Base-by-base conservation (phyloP, 2,329 filamentous ascomycete genomes). In the Cercospora nicotianae region DNA sequence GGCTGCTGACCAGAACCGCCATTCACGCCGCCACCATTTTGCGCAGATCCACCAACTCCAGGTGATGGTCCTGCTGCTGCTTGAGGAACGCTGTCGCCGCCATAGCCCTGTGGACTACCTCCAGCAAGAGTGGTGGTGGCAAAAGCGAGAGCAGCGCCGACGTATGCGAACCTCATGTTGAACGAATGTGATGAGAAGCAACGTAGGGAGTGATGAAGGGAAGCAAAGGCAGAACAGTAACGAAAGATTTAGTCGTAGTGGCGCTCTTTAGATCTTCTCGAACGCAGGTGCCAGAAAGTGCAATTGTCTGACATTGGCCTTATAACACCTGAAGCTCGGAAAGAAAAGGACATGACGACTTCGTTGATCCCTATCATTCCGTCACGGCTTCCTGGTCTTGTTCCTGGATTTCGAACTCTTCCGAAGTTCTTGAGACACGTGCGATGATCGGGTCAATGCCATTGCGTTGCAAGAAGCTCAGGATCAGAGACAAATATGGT, bases 111-210 rank as follows among this genome's bases (percentile, higher is more conserved):
- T 5, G 53, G 65, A 31, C 16, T 36, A 13, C 31, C 30, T 13
- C 18, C 60, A 10, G 60, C 65, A 16, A 53, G 18, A 7, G 55
- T 36, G n/a, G 60, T 60, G 5, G 60, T 53, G 26, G 57, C 55
- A 5, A 64, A 53, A 5, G 53, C 60, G 0, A 67, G 23, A 20
- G 67, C 67, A 26, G 59, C 61, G 18, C 26, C 42, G 39, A 61
- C 42, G 45, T 45, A 20, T 48, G 64, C 51, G 60, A 64, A 64
- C 20, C 60, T 67, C 65, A 69, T 69, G 28, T 63, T 61, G 57
- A 33, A 16, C 6, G 23, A 42, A 20, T 55, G 13, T 23, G 10
- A 26, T 55, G 23, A 12, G 4, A 9, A 7, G 51, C 12, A 36
- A 36, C 5, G 33, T 36, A 13, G 12, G 12, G 31, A 33, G 12